Base-by-base conservation (phyloP, 176 grass and related monocot species). In the Metroxylon sagu region DNA sequence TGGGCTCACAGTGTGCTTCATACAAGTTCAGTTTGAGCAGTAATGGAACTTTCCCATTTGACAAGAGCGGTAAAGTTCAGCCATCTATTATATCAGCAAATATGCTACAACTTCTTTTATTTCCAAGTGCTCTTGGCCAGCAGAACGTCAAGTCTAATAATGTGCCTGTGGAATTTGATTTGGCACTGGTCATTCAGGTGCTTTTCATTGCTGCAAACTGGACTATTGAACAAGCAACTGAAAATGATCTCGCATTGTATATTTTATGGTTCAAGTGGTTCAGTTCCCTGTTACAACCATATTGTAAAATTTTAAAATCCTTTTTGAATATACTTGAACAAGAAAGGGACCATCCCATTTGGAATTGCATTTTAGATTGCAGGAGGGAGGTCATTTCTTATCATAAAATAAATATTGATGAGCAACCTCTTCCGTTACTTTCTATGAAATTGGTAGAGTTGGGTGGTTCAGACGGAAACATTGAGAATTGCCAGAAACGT, bases 161-260 rank as follows among this genome's bases (percentile, higher is more conserved):
- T 17, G 30, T 63, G 65, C 49, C 35, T 35, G 35, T 51, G 29
- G 28, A 51, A 29, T 90, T 90, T 56, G 71, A 96, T 72, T 66
- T 50, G 30, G 69, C 50, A 19, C 52, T 90, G 77, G 80, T 74
- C 57, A 82, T 77, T 71, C 74, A 80, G 61, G 85, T 80, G 75
- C 83, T 96, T 85, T 90, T 96, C 69, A 82, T 90, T 70, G 86
- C 91, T 67, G 82, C 91, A 74, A 90, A 87, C 57, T 96, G 91
- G 91, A 81, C 80, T 57, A 79, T 96, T 62, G 83, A 87, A 55
- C 91, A 90, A 54, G 82, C 83, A 68, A 82, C 75, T 19, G 61
- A 80, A 84, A 85, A 61, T 28, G 78, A 96, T 78, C 19, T 63
- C 84, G 53, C 60, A 48, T 72, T 80, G 48, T 96, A 88, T 79